phyloP scores from a whole-genome alignment of 345 rosid genomes.

The Eucalyptus sideroxylon region DNA sequence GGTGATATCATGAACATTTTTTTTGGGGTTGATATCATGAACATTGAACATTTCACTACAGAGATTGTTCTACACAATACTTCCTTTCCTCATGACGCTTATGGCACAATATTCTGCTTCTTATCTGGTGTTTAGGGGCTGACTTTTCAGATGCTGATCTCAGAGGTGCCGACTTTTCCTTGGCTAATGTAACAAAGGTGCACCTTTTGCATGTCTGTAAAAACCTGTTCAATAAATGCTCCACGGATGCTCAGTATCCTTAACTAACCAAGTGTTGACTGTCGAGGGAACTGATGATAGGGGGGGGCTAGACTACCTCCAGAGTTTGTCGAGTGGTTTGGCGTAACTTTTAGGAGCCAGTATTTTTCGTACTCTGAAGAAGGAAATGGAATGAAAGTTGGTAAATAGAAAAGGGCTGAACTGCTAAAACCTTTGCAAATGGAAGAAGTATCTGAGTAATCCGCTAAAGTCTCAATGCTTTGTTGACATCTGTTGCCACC shows the following conservation, averaged over 20 bases:
- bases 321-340: neutral
- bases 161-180: constrained; percentile 75
- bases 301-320: neutral
- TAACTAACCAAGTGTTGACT: neutral
- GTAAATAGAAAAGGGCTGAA: neutral
- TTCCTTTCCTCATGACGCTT: neutral
- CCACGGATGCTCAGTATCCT: neutral
- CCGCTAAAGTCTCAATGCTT: neutral
- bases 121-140: constrained; percentile 40
- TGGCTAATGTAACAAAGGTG: constrained; percentile 92
- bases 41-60: too few relatives aligned
- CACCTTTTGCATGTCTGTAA: neutral
- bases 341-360: neutral
- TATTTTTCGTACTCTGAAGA: neutral
- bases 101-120: neutral
- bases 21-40: too few relatives aligned
- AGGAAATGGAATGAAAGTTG: neutral
- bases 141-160: constrained; percentile 93
- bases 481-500: neutral
- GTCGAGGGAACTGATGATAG: neutral
- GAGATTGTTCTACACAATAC: neutral
- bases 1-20: neutral
- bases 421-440: neutral
- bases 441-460: neutral
- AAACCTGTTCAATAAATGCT: neutral